These are phyloP conservation scores for Cochlearia excelsa DNA, from an alignment of 345 rosid species.

Conservation along the genomic window DNA sequence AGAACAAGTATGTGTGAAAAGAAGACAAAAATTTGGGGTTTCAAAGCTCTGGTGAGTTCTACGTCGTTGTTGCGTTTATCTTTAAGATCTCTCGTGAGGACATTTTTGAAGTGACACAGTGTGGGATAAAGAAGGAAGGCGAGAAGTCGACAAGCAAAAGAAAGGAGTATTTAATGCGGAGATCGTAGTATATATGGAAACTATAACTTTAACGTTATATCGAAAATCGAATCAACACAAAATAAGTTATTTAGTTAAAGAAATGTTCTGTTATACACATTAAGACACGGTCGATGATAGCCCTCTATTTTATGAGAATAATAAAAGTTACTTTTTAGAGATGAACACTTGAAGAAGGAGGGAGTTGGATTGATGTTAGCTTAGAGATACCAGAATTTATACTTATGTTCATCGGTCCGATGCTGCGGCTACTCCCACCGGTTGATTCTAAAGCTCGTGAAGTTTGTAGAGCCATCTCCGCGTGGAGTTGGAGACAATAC, in stretches of 20 bases:
- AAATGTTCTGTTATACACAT: slow-evolving; percentile 8
- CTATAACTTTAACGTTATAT: not conserved
- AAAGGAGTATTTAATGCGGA: no score
- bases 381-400: slow-evolving; percentile 24
- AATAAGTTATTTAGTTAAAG: not conserved
- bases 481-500: slow-evolving; percentile 81
- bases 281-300: not conserved
- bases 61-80: no score
- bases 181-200: no score
- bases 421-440: slow-evolving; percentile 19
- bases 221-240: not conserved
- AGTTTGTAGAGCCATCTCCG: slow-evolving; percentile 91
- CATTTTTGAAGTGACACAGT: no score
- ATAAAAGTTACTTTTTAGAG: slow-evolving; percentile 3
- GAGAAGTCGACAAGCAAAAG: no score
- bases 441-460: slow-evolving; percentile 69
- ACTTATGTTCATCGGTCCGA: slow-evolving; percentile 27
- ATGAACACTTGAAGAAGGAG: slow-evolving; percentile 32
- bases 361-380: slow-evolving; percentile 37
- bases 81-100: no score
- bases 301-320: not conserved
- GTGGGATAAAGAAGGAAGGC: no score
- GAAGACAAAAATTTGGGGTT: no score
- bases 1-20: no score
- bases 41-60: no score